Evolutionary conservation across 2,329 filamentous ascomycete genomes (phyloP).

Genomic region (Sordariomycetes sp.): DNA sequence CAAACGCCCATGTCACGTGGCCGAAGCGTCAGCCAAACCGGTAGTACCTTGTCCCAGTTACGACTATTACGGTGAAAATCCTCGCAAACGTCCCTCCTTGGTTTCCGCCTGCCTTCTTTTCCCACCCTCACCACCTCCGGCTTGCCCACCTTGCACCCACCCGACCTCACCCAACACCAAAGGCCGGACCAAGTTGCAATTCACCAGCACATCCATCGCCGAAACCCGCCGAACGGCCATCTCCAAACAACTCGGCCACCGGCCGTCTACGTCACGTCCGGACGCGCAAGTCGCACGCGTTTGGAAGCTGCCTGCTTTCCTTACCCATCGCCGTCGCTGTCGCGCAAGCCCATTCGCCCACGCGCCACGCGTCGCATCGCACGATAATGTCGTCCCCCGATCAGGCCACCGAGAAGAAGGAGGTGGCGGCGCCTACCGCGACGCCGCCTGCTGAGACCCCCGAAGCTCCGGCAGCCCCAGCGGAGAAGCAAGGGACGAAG

Average conservation of each 20-base stretch:
- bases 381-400: constrained; percentile 7
- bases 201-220: constrained; percentile 2
- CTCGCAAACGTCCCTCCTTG: constrained; percentile 5
- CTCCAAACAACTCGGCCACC: not conserved
- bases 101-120: not conserved
- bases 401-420: constrained; percentile 8
- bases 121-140: not conserved
- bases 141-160: constrained; percentile 1
- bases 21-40: not conserved
- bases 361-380: constrained; percentile 1
- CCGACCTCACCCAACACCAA: constrained; percentile 1
- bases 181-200: not conserved
- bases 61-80: constrained; percentile 2
- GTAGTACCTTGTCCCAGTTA: not conserved
- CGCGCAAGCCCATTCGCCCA: not conserved
- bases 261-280: not conserved
- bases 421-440: constrained; percentile 5
- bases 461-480: constrained; percentile 11
- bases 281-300: constrained; percentile 2
- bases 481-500: constrained; percentile 9
- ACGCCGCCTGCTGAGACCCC: constrained; percentile 11
- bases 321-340: not conserved
- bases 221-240: not conserved
- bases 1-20: not conserved
- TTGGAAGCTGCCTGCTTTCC: not conserved